phyloP scores from a whole-genome alignment of 106 monocot species.

The Platanthera zijinensis region DNA sequence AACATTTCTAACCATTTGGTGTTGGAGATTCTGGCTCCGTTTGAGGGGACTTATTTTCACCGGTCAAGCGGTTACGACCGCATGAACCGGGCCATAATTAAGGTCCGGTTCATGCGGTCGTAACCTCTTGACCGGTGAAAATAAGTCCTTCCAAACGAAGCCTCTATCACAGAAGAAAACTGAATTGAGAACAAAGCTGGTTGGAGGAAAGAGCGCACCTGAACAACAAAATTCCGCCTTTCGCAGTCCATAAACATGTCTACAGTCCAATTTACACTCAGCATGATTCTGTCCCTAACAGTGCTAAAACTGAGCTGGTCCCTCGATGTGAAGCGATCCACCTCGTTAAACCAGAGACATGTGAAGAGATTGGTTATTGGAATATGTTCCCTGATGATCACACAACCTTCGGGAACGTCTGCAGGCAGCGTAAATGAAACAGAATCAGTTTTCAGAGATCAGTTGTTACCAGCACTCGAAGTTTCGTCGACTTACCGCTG shows the following conservation, averaged over 20 bases:
- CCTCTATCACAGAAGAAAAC: background rate
- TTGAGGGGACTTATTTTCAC: too few species aligned
- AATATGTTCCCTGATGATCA: constrained; percentile 87
- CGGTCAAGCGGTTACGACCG: too few species aligned
- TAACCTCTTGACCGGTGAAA: too few species aligned
- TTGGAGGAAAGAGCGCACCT: constrained; percentile 33
- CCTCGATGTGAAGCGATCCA: constrained; percentile 88
- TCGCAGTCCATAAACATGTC: constrained; percentile 96
- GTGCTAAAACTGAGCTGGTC: constrained; percentile 96
- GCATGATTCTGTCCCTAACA: constrained; percentile 73
- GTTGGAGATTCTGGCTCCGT: too few species aligned
- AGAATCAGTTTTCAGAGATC: background rate
- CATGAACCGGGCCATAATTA: too few species aligned
- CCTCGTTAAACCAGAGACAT: constrained; percentile 99
- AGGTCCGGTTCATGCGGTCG: too few species aligned
- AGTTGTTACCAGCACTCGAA: background rate
- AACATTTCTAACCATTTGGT: too few species aligned
- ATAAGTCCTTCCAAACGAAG: too few species aligned
- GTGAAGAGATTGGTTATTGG: constrained; percentile 94
- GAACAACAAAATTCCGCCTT: constrained; percentile 91
- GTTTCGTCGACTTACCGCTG: constrained; percentile 51
- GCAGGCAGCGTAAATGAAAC: constrained; percentile 9
- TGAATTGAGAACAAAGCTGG: background rate
- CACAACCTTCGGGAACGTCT: constrained; percentile 99
- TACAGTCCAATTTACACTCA: constrained; percentile 57